Percentiles rank a stretch among this genome's conserved stretches.
Conservation (phyloP, 768 basidiomycete genomes). For the Serendipita sp. region DNA sequence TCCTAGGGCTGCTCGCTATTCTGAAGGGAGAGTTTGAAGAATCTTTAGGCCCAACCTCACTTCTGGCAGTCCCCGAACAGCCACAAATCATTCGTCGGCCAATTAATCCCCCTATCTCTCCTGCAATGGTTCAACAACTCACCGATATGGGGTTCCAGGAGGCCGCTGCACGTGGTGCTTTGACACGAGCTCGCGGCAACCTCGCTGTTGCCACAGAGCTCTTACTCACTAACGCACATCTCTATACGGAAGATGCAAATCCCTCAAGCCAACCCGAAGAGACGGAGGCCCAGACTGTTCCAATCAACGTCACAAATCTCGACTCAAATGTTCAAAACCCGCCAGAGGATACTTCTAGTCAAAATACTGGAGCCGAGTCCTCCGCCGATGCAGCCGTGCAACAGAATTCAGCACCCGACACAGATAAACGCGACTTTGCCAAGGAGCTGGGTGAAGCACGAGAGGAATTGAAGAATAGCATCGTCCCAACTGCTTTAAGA, state of each 20-base stretch:
- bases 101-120: constrained; percentile 20
- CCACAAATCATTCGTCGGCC: constrained; percentile 11
- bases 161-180: constrained; percentile 69
- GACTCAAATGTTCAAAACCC: constrained; percentile 23
- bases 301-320: constrained; percentile 39
- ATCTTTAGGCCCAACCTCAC: constrained; percentile 29
- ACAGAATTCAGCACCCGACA: constrained; percentile 10
- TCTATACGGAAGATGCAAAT: constrained; percentile 46
- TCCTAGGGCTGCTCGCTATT: constrained; percentile 65
- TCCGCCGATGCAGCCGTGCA: constrained; percentile 6
- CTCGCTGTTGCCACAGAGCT: constrained; percentile 77
- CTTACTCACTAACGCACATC: constrained; percentile 67
- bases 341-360: background rate
- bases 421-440: constrained; percentile 6
- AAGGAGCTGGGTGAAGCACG: constrained; percentile 50
- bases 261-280: constrained; percentile 14
- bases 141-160: constrained; percentile 96
- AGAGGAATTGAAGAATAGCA: constrained; percentile 42
- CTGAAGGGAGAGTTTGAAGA: constrained; percentile 72
- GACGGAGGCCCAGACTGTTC: constrained; percentile 6
- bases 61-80: constrained; percentile 16
- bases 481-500: constrained; percentile 54
- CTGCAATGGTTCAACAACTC: constrained; percentile 49
- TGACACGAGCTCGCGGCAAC: constrained; percentile 76
- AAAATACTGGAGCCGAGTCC: constrained; percentile 9